Percentiles rank a stretch among this genome's conserved stretches.
phyloP scores from a whole-genome alignment of 2,329 filamentous ascomycete species.

The Clonostachys sp. region DNA sequence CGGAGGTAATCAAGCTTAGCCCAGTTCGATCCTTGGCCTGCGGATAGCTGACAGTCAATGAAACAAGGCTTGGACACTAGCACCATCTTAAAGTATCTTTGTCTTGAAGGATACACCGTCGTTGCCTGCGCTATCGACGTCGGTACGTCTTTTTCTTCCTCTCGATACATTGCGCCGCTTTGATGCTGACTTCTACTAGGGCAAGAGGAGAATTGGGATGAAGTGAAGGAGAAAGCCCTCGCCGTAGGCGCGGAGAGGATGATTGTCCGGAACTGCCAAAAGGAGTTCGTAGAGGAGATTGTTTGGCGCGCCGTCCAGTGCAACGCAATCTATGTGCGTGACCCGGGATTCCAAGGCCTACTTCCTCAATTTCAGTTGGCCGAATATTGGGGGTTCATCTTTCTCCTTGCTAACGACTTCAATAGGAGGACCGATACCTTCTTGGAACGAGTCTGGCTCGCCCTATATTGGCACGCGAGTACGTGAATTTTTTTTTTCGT shows the following conservation, averaged over 20 bases:
- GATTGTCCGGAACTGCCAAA: constrained; percentile 54
- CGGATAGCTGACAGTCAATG: constrained; percentile 1
- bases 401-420: neutral
- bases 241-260: constrained; percentile 22
- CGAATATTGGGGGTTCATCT: no score
- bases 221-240: constrained; percentile 60
- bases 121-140: neutral
- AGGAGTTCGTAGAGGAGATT: constrained; percentile 71
- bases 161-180: constrained; percentile 15
- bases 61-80: constrained; percentile 10
- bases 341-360: neutral
- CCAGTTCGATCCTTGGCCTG: neutral
- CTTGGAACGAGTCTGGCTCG: constrained; percentile 53
- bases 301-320: constrained; percentile 73
- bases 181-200: constrained; percentile 57
- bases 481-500: no score
- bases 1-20: constrained; percentile 8
- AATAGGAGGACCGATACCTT: constrained; percentile 9
- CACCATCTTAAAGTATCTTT: constrained; percentile 8
- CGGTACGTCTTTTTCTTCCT: neutral
- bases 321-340: constrained; percentile 51
- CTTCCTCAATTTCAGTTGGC: no score
- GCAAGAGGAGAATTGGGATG: constrained; percentile 66
- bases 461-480: constrained; percentile 58
- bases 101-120: constrained; percentile 6